Percentiles rank a stretch among this genome's conserved stretches.
These are phyloP conservation scores for Avicennia marina DNA, from an alignment of 257 asterid genomes.

Conservation along the genomic window DNA sequence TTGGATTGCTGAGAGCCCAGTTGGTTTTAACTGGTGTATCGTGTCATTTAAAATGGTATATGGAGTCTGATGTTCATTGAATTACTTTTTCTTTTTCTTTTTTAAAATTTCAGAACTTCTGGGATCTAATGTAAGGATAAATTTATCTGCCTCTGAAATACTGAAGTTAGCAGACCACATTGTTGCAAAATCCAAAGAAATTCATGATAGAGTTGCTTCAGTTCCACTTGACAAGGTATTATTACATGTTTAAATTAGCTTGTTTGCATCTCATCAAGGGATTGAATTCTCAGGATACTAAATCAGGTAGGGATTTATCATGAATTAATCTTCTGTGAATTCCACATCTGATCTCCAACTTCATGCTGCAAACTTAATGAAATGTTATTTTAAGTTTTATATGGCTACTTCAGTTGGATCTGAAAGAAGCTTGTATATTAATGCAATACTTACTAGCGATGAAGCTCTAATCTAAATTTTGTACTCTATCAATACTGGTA, in stretches of 20 bases:
- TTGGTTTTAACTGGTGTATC: background rate
- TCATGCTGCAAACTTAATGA: background rate
- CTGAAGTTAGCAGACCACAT: slow-evolving; percentile 64
- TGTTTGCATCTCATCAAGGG: background rate
- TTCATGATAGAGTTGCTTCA: slow-evolving; percentile 82
- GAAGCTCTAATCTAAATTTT: background rate
- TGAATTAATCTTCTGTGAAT: background rate
- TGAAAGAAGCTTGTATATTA: background rate
- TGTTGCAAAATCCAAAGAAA: slow-evolving; percentile 62
- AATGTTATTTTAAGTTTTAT: background rate
- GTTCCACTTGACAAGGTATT: slow-evolving; percentile 81
- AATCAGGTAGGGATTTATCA: background rate
- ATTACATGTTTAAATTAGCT: background rate
- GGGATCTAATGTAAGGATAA: slow-evolving; percentile 55
- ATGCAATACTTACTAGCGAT: background rate
- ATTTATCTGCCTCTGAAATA: slow-evolving; percentile 72
- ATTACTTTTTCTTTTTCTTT: background rate
- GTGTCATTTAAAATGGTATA: background rate
- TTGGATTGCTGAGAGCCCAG: background rate
- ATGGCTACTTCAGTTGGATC: background rate
- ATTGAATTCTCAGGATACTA: background rate
- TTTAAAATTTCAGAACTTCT: slow-evolving; percentile 44
- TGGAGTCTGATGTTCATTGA: background rate
- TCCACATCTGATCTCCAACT: background rate
- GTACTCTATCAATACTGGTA: background rate